phyloP scores from a whole-genome alignment of 225 moss, liverwort and hornwort species.

The Neckera pumila region DNA sequence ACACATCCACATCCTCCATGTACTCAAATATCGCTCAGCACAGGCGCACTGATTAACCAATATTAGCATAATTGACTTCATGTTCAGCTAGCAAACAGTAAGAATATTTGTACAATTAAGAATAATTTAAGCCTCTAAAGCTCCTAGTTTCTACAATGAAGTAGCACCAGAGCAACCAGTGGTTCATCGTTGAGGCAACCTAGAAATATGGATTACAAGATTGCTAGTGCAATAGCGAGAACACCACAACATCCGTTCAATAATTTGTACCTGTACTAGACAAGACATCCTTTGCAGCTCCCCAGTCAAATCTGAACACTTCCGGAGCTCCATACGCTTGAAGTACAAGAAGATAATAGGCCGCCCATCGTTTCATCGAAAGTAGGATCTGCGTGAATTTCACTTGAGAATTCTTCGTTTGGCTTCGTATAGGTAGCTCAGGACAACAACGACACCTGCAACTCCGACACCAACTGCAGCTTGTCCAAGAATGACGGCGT shows the following conservation, averaged over 20 bases:
- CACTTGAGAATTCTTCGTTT: constrained; percentile 61
- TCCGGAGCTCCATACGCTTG: neutral
- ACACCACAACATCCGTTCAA: neutral
- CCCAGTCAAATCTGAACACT: neutral
- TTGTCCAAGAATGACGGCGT: constrained; percentile 61
- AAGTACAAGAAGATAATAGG: neutral
- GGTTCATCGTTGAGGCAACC: neutral
- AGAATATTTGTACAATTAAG: neutral
- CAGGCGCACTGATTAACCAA: neutral
- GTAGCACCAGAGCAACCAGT: neutral
- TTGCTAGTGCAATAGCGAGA: neutral
- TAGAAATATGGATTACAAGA: neutral
- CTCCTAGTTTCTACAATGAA: neutral
- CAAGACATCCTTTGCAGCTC: neutral
- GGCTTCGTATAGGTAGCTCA: constrained; percentile 74
- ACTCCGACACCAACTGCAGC: constrained; percentile 79
- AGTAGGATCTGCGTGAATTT: neutral
- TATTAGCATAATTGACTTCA: neutral
- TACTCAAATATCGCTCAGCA: neutral
- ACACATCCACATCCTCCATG: neutral
- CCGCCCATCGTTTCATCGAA: neutral
- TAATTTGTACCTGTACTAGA: neutral
- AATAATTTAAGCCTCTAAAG: neutral
- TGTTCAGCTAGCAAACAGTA: neutral
- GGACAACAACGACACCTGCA: constrained; percentile 62